Evolutionary conservation across 345 rosid genomes (phyloP), one percentile per base, ranked within the genome.

Genomic region (Nasturtium officinale): DNA sequence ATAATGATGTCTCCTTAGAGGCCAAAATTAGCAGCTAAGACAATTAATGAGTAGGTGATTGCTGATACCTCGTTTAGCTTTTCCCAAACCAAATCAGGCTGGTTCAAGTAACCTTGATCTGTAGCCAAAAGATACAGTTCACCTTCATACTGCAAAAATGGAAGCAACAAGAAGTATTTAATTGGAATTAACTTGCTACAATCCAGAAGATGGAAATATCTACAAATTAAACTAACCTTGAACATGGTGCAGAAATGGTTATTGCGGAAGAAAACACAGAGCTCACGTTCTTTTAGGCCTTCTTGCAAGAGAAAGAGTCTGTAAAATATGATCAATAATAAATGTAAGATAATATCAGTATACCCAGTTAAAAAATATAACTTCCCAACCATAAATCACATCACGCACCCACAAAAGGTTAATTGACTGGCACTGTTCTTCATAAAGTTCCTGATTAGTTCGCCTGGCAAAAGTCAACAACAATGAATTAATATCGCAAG

Each of bases 231-330:
- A 77, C 87, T 73, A 65, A 91, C 99, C 96, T 96, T 96, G 79
- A 96, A 90, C 99, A 96, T 96, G 81, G 99, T 92, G 81, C 96
- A 84, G 85, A 96, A 96, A 82, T 96, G 99, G 79, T 96, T 96
- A 78, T 96, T 96, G 45, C 97, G 97, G 80, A 96, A 96, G 66
- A 90, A 96, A 25, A 96, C 97, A 81, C 99, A 92, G 30, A 92
- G 92, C 56, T 96, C 95, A 4, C 97, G 89, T 79, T 96, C 99
- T 78, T 92, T 90, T 11, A 92, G 87, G 59, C 97, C 97, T 43
- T 92, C 95, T 83, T 83, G 97, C 64, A 96, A 83, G 85, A 84
- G 85, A 74, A 92, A 89, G 37, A 96, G 96, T 80, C 99, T 95
- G 89, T 69, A 80, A 70, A n/a, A 54, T 38, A 26, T 16, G 7